Evolutionary conservation across 192 early-diverging fungal species (phyloP).

Genomic region (Umbelopsis vinacea): DNA sequence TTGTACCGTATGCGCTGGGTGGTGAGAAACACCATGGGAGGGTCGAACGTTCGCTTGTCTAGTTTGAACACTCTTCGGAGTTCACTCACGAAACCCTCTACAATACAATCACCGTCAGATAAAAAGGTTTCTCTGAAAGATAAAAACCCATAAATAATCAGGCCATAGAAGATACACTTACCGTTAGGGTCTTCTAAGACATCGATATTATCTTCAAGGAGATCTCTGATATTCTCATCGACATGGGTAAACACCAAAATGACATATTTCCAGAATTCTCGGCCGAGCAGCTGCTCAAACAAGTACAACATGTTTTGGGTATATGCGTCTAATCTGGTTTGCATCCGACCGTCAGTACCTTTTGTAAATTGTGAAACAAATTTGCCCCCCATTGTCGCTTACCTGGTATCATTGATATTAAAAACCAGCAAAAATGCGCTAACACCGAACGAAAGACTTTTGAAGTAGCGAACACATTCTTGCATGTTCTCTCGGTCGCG

Average conservation of each 20-base stretch:
- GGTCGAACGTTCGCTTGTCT: constrained; percentile 36
- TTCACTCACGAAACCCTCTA: constrained; percentile 54
- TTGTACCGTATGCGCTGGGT: constrained; percentile 48
- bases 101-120: background rate
- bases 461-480: constrained; percentile 56
- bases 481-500: constrained; percentile 50
- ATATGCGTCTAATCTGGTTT: constrained; percentile 57
- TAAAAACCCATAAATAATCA: too few species aligned
- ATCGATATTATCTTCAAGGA: constrained; percentile 51
- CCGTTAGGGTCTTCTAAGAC: constrained; percentile 43
- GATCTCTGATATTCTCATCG: constrained; percentile 51
- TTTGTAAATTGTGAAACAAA: constrained; percentile 24
- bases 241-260: constrained; percentile 59
- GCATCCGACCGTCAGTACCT: too few species aligned
- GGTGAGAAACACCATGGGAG: constrained; percentile 51
- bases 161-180: background rate
- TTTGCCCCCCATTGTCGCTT: constrained; percentile 6
- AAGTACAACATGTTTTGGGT: constrained; percentile 56
- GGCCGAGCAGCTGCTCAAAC: constrained; percentile 51
- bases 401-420: constrained; percentile 57
- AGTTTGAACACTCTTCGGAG: constrained; percentile 50
- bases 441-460: constrained; percentile 52
- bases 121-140: background rate
- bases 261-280: constrained; percentile 58
- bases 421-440: constrained; percentile 58